Base-by-base conservation (phyloP, 176 grass and related monocot genomes). In the Carex kokanica region DNA sequence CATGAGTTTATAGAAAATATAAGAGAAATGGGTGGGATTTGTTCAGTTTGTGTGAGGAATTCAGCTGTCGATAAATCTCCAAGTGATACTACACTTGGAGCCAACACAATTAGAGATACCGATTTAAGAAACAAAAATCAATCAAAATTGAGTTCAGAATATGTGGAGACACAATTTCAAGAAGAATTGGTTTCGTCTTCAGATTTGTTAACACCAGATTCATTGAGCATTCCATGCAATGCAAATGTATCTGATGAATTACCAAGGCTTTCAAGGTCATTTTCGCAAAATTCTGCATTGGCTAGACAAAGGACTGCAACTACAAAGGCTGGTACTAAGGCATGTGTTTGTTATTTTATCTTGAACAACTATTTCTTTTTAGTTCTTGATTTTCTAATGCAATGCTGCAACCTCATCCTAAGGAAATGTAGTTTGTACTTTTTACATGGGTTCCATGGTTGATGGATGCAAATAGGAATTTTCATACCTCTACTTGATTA, bases 41-140 rank as follows among this genome's bases (percentile, higher is more conserved):
- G 97, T 86, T 95, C 97, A 4, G 83, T 95, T 78, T 99, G 97
- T 82, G 93, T 93, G 8, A 99, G 84, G 81, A 82, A 89, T 82
- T 90, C 93, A 5, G 93, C 88, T 1, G 83, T 95, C 21, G 89
- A 95, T 88, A 99, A 99, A 86, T 99, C 93, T 34, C 93, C 89
- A 43, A 99, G 93, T 56, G 97, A 95, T 56, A 86, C 89, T 60
- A 89, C 80, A 61, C 86, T 95, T 21, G 89, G 75, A 13, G 40
- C 51, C 66, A 82, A 84, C 88, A 85, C 75, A 58, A 62, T 86
- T 8, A 83, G 85, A 53, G 85, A 96, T 83, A 31, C 83, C 11
- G 87, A 88, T 61, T 73, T 85, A 17, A 51, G 20, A 41, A 27
- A 36, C 5, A 11, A 66, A 64, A 86, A 89, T 72, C 74, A 53